A percentile compares a stretch with the other conserved stretches of the same genome.
Conservation (phyloP, 352 stramenopile genomes). For the Globisporangium spiculum region DNA sequence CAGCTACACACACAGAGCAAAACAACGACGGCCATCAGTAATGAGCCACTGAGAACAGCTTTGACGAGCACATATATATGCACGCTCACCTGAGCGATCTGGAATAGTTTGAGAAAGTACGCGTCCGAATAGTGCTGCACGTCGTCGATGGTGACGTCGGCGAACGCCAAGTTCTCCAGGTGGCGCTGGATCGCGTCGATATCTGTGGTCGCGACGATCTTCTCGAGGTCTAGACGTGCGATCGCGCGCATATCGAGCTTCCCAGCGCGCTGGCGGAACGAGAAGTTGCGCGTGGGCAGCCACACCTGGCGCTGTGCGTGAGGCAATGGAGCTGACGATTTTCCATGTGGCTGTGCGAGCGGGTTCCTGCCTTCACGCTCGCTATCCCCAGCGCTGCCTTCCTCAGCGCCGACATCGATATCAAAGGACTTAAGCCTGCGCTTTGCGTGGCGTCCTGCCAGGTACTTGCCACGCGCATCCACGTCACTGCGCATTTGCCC, state of each 20-base stretch:
- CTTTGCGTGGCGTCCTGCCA: conserved; percentile 22
- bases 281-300: conserved; percentile 68
- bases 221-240: conserved; percentile 61
- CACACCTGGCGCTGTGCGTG: conserved; percentile 43
- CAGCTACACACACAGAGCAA: conserved; percentile 31
- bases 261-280: conserved; percentile 67
- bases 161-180: conserved; percentile 79
- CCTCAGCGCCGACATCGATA: conserved; percentile 13
- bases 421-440: conserved; percentile 21
- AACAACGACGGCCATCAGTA: background rate
- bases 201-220: conserved; percentile 73
- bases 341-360: background rate
- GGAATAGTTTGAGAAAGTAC: conserved; percentile 86
- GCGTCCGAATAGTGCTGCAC: conserved; percentile 82
- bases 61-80: background rate
- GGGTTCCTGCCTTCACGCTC: conserved; percentile 2
- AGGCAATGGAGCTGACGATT: background rate
- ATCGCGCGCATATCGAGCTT: conserved; percentile 77
- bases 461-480: conserved; percentile 20
- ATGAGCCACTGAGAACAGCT: background rate
- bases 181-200: conserved; percentile 73
- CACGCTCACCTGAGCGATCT: conserved; percentile 64
- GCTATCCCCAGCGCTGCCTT: background rate
- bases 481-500: conserved; percentile 10
- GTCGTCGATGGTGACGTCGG: conserved; percentile 78